These are phyloP conservation scores for Rhizopogon roseolus DNA, from an alignment of 768 basidiomycete species.

Conservation along the genomic window DNA sequence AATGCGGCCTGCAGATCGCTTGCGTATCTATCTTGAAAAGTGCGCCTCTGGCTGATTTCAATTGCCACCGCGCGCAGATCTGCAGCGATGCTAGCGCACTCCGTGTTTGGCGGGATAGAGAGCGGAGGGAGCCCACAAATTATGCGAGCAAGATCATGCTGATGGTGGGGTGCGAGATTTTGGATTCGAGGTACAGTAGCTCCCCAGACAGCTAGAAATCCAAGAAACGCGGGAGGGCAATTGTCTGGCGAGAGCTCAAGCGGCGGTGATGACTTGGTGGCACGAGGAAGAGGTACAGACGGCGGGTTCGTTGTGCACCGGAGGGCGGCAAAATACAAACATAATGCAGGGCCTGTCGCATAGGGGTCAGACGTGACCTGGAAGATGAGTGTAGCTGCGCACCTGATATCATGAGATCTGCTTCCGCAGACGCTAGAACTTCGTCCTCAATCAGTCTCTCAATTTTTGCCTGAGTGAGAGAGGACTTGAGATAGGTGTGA, in stretches of 20 bases:
- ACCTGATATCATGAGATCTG: slow-evolving; percentile 86
- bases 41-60: slow-evolving; percentile 79
- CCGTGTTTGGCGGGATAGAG: slow-evolving; percentile 32
- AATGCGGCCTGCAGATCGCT: slow-evolving; percentile 74
- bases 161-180: slow-evolving; percentile 51
- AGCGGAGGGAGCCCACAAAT: slow-evolving; percentile 60
- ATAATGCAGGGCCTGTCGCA: slow-evolving; percentile 65
- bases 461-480: slow-evolving; percentile 70
- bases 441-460: slow-evolving; percentile 72
- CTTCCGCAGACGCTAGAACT: slow-evolving; percentile 71
- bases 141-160: slow-evolving; percentile 79
- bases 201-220: slow-evolving; percentile 74
- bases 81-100: slow-evolving; percentile 61
- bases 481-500: slow-evolving; percentile 77
- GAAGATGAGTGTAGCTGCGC: slow-evolving; percentile 11
- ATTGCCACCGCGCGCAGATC: slow-evolving; percentile 84
- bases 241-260: slow-evolving; percentile 60
- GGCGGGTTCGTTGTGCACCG: slow-evolving; percentile 72
- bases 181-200: slow-evolving; percentile 63
- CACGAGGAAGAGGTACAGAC: slow-evolving; percentile 72
- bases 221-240: slow-evolving; percentile 63
- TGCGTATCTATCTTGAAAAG: slow-evolving; percentile 79
- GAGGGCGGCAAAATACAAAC: slow-evolving; percentile 81
- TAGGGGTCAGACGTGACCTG: background rate
- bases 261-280: slow-evolving; percentile 40